Evolutionary conservation across 2,329 filamentous ascomycete species (phyloP), one percentile per base, ranked within the genome.

Genomic region (Bipolaris zeicola): DNA sequence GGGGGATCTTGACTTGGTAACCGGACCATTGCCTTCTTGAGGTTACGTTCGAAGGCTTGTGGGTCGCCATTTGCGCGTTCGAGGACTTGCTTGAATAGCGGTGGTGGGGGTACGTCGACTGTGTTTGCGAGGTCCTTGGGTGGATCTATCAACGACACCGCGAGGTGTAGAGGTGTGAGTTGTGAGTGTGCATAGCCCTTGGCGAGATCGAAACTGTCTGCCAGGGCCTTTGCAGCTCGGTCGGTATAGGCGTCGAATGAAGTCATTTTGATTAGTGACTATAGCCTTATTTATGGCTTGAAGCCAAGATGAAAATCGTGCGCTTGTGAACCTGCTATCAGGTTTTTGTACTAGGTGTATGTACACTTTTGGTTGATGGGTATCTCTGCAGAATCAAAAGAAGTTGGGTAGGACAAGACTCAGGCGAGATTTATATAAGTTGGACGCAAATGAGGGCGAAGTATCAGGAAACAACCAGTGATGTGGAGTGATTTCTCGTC

Each of bases 1-100:
- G 95, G 93, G 13, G 95, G 95, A 67, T 97, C 92, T 80, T 99
- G 95, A 72, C 91, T 96, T 3, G 95, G 94, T 68, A 96, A 82
- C 53, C 95, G 89, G 57, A 98, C 94, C 63, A 99, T 83, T 18
- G 83, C 84, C 83, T 96, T 97, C 84, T 98, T 98, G 69, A 99
- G 84, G 11, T 91, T 84, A 68, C 95, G 87, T 73, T 96, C 92
- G 69, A 98, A 89, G 39, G 89, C 82, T 77, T 98, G 94, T 47
- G 91, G 85, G 75, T 99, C 95, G 71, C 95, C 95, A 79, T 96
- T 91, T 46, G 95, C 94, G 70, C 91, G 87, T 78, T 99, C 94
- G 60, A 99, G 83, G 55, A 97, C 94, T 79, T 99, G 95, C 65
- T 91, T 88, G 82, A 98, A 96, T 51, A 99, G 86, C n/a, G 93